phyloP scores from a whole-genome alignment of 805 yeast genomes.

The Candida cerambycidarum region DNA sequence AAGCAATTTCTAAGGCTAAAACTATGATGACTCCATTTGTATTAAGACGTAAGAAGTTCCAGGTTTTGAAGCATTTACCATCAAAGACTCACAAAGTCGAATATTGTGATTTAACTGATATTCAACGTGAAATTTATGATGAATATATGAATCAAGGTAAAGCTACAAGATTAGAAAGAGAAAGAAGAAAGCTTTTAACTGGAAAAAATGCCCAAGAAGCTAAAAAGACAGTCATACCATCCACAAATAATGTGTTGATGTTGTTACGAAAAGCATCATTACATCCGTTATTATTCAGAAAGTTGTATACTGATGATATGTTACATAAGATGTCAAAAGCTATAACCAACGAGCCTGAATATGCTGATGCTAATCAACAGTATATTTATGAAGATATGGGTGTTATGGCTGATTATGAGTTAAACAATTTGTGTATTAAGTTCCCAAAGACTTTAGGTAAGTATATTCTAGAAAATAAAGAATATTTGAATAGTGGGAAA shows the following conservation, averaged over 20 bases:
- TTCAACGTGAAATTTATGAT: conserved; percentile 61
- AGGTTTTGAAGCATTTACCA: conserved; percentile 88
- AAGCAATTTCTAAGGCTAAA: conserved; percentile 90
- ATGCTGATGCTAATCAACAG: conserved; percentile 70
- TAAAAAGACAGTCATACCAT: conserved; percentile 32
- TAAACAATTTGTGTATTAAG: conserved; percentile 68
- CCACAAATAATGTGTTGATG: conserved; percentile 78
- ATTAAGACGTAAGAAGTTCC: conserved; percentile 85
- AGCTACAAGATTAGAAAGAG: conserved; percentile 42
- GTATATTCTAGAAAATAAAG: conserved; percentile 52
- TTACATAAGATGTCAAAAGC: conserved; percentile 69
- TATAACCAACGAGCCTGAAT: conserved; percentile 79
- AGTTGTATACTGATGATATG: conserved; percentile 53
- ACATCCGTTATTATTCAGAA: conserved; percentile 86
- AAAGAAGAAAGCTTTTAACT: conserved; percentile 38
- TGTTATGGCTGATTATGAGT: conserved; percentile 89
- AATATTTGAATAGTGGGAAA: conserved; percentile 75
- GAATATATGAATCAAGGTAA: conserved; percentile 51
- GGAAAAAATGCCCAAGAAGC: conserved; percentile 37
- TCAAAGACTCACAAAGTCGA: conserved; percentile 64
- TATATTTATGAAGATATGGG: conserved; percentile 92
- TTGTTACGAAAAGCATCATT: conserved; percentile 85
- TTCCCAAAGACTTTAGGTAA: conserved; percentile 65
- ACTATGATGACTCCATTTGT: conserved; percentile 99
- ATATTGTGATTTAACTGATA: conserved; percentile 60